Percentiles rank a stretch among this genome's conserved stretches.
phyloP scores from a whole-genome alignment of 371 early-diverging fungal species.

The Lichtheimia ramosa region DNA sequence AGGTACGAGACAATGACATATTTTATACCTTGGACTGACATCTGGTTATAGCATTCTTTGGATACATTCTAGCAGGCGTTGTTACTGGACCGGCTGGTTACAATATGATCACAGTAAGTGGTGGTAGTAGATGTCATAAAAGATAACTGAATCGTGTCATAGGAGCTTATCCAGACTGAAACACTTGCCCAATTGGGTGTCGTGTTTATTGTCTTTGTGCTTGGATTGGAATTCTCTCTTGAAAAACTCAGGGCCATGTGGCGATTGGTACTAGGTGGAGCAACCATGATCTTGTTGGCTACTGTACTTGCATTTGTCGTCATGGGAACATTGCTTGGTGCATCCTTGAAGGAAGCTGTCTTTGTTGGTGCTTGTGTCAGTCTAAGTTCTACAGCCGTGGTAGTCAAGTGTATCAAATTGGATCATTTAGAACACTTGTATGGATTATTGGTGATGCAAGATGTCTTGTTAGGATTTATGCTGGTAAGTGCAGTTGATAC shows the following conservation, averaged over 20 bases:
- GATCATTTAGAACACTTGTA: slow-evolving; percentile 50
- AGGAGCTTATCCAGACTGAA: slow-evolving; percentile 56
- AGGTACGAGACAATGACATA: slow-evolving; percentile 17
- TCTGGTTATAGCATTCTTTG: slow-evolving; percentile 50
- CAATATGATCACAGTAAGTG: slow-evolving; percentile 48
- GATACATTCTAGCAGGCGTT: slow-evolving; percentile 62
- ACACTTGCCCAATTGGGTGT: slow-evolving; percentile 63
- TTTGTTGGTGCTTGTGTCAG: slow-evolving; percentile 59
- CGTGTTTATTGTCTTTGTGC: slow-evolving; percentile 57
- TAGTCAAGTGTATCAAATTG: slow-evolving; percentile 48
- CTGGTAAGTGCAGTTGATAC: slow-evolving; percentile 31
- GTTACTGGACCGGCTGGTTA: slow-evolving; percentile 53
- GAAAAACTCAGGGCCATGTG: slow-evolving; percentile 57
- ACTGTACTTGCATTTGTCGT: slow-evolving; percentile 41
- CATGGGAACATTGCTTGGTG: slow-evolving; percentile 38
- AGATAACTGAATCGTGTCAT: not conserved
- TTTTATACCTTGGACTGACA: not conserved
- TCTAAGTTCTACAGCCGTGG: slow-evolving; percentile 58
- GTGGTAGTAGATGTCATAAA: not conserved
- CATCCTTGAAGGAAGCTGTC: slow-evolving; percentile 44
- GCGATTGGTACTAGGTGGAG: slow-evolving; percentile 52
- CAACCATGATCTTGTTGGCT: slow-evolving; percentile 42
- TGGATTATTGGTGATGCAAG: slow-evolving; percentile 60
- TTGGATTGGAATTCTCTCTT: slow-evolving; percentile 63
- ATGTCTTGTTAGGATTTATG: slow-evolving; percentile 61